Evolutionary conservation across 129 eudicot genomes (phyloP), one percentile per base, ranked within the genome.

Genomic region (Gnaphalium uliginosum): DNA sequence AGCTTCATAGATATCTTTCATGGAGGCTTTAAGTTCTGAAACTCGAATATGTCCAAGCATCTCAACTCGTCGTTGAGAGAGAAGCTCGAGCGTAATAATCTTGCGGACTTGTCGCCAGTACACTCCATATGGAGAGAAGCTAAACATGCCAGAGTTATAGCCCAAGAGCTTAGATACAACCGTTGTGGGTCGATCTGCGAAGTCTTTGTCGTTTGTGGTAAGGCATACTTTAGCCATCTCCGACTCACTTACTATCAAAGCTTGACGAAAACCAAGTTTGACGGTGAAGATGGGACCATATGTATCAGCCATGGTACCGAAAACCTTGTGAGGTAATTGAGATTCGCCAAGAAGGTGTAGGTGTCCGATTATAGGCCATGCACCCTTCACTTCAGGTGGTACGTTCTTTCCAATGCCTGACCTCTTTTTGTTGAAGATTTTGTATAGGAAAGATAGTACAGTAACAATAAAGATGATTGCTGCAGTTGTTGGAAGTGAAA

Each of bases 341-440:
- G 85, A 33, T 37, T 79, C 69, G 1, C 79, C 78, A 1, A 83
- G 56, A 57, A 79, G 78, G 41, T 66, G 84, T 5, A 75, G 24
- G 68, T 83, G 87, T 39, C 87, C 84, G n/a, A 75, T 64, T 9
- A 83, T 43, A 39, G 84, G 86, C 84, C 86, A 79, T 60, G 82
- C 71, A 8, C 89, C 86, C 8, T 68, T 57, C 21, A 78, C 84
- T 63, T 75, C 7, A 1, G 81, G 79, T 25, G 79, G 71, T 13
- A 1, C 51, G 18, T 43, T 13, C 23, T 29, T 10, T 73, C 69
- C 10, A 30, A 5, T 59, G 37, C 56, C 19, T 10, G 0, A 46
- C 19, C 24, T 64, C 51, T 64, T 63, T 63, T 2, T 17, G 9
- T 37, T 33, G 13, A 56, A 11, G 43, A 67, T 76, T 39, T 54